Conservation (phyloP, 2,329 filamentous ascomycete species). For the Didymella glomerata region DNA sequence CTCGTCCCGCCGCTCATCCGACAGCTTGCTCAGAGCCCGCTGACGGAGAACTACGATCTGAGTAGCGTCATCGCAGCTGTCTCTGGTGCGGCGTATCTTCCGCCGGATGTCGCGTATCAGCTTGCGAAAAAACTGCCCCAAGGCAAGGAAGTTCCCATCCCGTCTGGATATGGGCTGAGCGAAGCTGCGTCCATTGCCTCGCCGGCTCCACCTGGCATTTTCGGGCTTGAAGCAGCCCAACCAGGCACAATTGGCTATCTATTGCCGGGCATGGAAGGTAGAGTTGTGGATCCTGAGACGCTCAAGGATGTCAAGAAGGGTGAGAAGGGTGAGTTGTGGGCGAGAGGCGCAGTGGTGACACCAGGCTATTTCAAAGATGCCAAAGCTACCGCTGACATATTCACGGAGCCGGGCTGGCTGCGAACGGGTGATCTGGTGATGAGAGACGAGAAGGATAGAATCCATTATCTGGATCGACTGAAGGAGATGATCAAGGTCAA, state of each 20-base stretch:
- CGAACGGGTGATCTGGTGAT: slow-evolving; percentile 41
- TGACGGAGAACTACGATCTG: slow-evolving; percentile 43
- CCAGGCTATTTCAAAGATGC: slow-evolving; percentile 45
- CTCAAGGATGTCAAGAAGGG: slow-evolving; percentile 35
- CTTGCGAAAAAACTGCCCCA: slow-evolving; percentile 41
- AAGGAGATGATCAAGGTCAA: slow-evolving; percentile 60
- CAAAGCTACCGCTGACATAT: slow-evolving; percentile 40
- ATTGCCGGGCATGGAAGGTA: slow-evolving; percentile 40
- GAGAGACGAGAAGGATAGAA: slow-evolving; percentile 37
- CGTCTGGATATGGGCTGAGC: slow-evolving; percentile 41
- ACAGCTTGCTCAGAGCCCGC: slow-evolving; percentile 37
- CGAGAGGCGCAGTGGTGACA: slow-evolving; percentile 38
- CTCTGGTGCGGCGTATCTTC: slow-evolving; percentile 42
- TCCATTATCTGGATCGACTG: slow-evolving; percentile 48
- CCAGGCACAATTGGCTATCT: slow-evolving; percentile 42
- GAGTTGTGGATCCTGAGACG: slow-evolving; percentile 41
- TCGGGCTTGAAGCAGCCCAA: slow-evolving; percentile 33
- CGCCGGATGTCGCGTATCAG: slow-evolving; percentile 40
- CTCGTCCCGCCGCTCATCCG: slow-evolving; percentile 42
- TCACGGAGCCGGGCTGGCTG: slow-evolving; percentile 40
- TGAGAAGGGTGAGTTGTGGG: slow-evolving; percentile 43
- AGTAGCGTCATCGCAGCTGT: slow-evolving; percentile 33
- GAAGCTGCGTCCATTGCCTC: slow-evolving; percentile 42
- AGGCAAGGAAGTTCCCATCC: slow-evolving; percentile 34
- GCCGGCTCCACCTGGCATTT: slow-evolving; percentile 36